These are phyloP conservation scores for Hypomontagnella monticulosa DNA, from an alignment of 495 filamentous ascomycete genomes.

Conservation along the genomic window DNA sequence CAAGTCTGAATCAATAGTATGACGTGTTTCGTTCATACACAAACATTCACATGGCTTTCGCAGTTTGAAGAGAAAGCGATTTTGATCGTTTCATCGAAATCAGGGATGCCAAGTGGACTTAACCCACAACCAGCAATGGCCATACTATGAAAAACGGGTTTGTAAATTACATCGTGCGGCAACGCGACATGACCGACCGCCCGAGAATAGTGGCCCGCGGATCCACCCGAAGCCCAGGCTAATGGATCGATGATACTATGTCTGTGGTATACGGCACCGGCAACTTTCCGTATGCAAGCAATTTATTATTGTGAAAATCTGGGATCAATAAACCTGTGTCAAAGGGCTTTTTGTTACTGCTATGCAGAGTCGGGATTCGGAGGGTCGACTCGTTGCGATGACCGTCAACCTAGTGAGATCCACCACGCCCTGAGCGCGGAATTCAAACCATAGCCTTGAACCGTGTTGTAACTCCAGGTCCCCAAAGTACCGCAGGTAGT, in stretches of 20 bases:
- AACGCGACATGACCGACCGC: slow-evolving; percentile 10
- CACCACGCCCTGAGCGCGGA: slow-evolving; percentile 4
- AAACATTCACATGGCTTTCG: neutral
- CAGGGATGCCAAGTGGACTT: slow-evolving; percentile 11
- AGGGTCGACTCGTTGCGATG: slow-evolving; percentile 8
- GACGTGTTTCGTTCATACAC: slow-evolving; percentile 5
- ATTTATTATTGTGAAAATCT: neutral
- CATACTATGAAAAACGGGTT: slow-evolving; percentile 1
- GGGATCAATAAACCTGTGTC: too few species aligned
- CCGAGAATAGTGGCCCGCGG: slow-evolving; percentile 5
- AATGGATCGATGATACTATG: slow-evolving; percentile 5
- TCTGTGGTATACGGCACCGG: neutral
- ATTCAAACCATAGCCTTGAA: neutral
- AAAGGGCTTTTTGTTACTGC: too few species aligned
- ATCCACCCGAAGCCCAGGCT: slow-evolving; percentile 1
- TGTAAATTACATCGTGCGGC: slow-evolving; percentile 10
- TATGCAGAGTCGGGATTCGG: slow-evolving; percentile 24
- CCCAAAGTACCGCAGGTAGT: slow-evolving; percentile 6
- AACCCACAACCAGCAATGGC: slow-evolving; percentile 3
- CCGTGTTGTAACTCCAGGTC: slow-evolving; percentile 12
- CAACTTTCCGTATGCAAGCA: slow-evolving; percentile 6
- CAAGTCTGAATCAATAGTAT: neutral
- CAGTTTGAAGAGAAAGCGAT: neutral
- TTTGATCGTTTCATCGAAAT: slow-evolving; percentile 1
- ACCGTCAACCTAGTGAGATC: neutral